Base-by-base conservation (phyloP, 805 yeast species). In the Priceomyces medius region DNA sequence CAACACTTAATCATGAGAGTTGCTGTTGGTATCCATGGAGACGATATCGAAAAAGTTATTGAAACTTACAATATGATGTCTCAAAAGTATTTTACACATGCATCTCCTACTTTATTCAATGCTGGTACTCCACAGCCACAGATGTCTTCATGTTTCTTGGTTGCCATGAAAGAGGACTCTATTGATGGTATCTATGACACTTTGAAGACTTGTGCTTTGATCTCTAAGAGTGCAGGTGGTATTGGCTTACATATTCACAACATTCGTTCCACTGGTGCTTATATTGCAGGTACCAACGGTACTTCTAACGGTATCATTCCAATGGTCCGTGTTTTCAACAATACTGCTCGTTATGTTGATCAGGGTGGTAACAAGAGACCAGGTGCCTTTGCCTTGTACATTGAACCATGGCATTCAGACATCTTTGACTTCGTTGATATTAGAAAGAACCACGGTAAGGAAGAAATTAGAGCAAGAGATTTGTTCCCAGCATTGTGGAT, bases 311-410 rank as follows among this genome's bases (percentile, higher is more conserved):
- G 83, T 47, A 71, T 78, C 38, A 76, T 78, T 47, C 83, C 83
- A 31, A 78, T 78, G 83, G 72, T 78, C 31, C 70, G 82, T 56
- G 83, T 78, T 19, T 78, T 78, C 65, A 78, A 78, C 61, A 77
- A 76, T 56, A 77, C 83, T 29, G 83, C 83, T 27, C 69, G 82
- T 57, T 78, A 78, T 53, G 83, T 78, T 33, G 83, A 78, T 54
- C 83, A 78, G 61, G 83, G 83, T 57, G 83, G 83, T 51, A 78
- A 78, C 61, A 78, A 78, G 63, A 66, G 83, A 59, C 83, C 83
- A 12, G 83, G 83, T 55, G 83, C 83, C 10, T 76, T 78, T 59
- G 83, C 83, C 16, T 59, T 78, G 40, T 78, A 78, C 59, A 56
- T 77, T 38, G 83, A 78, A 61, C 83, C 83, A 55, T 78, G 83